Base-by-base conservation (phyloP, 2,329 filamentous ascomycete species). In the Penicillium aurantiogriseum region DNA sequence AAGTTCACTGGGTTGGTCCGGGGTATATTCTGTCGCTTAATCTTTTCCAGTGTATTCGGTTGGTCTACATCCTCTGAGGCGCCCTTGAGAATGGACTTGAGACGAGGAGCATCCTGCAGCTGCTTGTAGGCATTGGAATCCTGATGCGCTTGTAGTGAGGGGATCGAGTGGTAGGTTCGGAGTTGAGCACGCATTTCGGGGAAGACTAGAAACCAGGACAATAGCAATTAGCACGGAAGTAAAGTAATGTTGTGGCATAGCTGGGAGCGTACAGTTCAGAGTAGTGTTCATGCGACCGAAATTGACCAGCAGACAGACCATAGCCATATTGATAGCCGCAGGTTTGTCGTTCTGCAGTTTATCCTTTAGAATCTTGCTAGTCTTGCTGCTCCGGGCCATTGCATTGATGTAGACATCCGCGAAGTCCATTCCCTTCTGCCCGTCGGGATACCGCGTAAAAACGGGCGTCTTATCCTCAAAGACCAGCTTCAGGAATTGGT, bases 281-380 rank as follows among this genome's bases (percentile, higher is more conserved):
- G 94, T 99, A 2, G 94, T 99, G 76, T 99, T 99, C 94, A 99
- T 99, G 62, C 94, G 85, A 57, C 94, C 94, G 63, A 99, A 90
- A 71, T 99, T 99, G 73, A 99, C 94, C 68, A 99, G 79, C 63
- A 99, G 80, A 76, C 94, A 99, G 58, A 99, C 93, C 94, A 99
- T 99, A 52, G 94, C 94, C 94, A 99, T 99, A 70, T 91, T 93
- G 74, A 96, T 92, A 36, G 93, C 94, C 23, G 92, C 92, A 63
- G 91, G 88, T 69, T 91, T 88, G 73, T 99, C 94, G 65, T 88
- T 94, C 69, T 96, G 83, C 63, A 99, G 83, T 80, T 99, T 97
- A 76, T 99, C 94, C 75, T 96, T 91, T 63, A 99, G 82, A 49
- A 99, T 94, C 78, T 97, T 97, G 82, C 94, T 97, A 29, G 93